Evolutionary conservation across 306 rosid species (phyloP).

Genomic region (Prunus persica): Prunus_persica_NCBIv2 NC_034014.1:4182001-4182500

Average conservation of each 20-base stretch:
- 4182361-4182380: constrained; percentile 69
- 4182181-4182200: constrained; percentile 57
- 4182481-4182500: constrained; percentile 62
- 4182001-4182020: constrained; percentile 69
- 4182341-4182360: constrained; percentile 70
- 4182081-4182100: constrained; percentile 64
- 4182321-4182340: constrained; percentile 61
- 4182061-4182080: constrained; percentile 77
- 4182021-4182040: constrained; percentile 68
- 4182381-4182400: constrained; percentile 61
- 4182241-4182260: constrained; percentile 91
- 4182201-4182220: constrained; percentile 60
- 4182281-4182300: constrained; percentile 77
- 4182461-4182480: constrained; percentile 68
- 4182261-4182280: constrained; percentile 95
- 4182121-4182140: constrained; percentile 66
- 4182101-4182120: constrained; percentile 79
- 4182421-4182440: constrained; percentile 43
- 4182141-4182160: constrained; percentile 54
- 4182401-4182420: constrained; percentile 72
- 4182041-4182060: constrained; percentile 91
- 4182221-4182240: constrained; percentile 98
- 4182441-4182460: constrained; percentile 50
- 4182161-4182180: constrained; percentile 34
- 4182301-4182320: constrained; percentile 31